Base-by-base conservation (phyloP, 345 rosid species). In the Noccaea caerulescens region DNA sequence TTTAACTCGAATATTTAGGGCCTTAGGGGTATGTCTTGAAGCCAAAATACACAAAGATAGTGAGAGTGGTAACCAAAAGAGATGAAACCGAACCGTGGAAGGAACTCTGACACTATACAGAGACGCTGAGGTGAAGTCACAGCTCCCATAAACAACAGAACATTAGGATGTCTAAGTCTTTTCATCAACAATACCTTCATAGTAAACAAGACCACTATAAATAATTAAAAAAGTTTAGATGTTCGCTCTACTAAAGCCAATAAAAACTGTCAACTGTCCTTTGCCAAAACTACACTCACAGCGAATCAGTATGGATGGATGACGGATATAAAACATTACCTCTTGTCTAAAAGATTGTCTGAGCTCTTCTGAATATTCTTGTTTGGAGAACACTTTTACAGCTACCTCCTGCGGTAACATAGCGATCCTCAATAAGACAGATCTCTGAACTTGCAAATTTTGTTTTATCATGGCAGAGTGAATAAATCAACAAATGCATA, bases 91-190 rank as follows among this genome's bases (percentile, higher is more conserved):
- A 59, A 94, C 99, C 99, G 99, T 66, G 99, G 97, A 77, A 94
- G 99, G 81, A 94, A 94, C 84, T 94, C 99, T 16, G 99, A 91
- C 58, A 94, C 88, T 79, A 94, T 94, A 84, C 99, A 94, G 72
- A 94, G 96, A 54, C 88, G 95, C 50, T 84, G 86, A 60, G 95
- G 87, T 46, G 95, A 87, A 80, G 95, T 85, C 63, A 93, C 97
- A 27, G 96, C 97, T 76, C 97, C 97, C 98, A 93, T 93, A 80
- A 93, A 93, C 43, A 94, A 89, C 80, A 94, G 79, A 56, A 94
- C 85, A 71, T 93, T 88, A 27, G 99, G 99, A 79, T 94, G 99
- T 65, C 99, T 80, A 64, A 94, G 96, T 75, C 93, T 89, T 84
- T 89, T 94, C 96, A 94, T 94, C 32, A 94, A 81, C 33, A 85